Evolutionary conservation across 2,329 filamentous ascomycete genomes (phyloP).

Genomic region (Bipolaris sorokiniana): DNA sequence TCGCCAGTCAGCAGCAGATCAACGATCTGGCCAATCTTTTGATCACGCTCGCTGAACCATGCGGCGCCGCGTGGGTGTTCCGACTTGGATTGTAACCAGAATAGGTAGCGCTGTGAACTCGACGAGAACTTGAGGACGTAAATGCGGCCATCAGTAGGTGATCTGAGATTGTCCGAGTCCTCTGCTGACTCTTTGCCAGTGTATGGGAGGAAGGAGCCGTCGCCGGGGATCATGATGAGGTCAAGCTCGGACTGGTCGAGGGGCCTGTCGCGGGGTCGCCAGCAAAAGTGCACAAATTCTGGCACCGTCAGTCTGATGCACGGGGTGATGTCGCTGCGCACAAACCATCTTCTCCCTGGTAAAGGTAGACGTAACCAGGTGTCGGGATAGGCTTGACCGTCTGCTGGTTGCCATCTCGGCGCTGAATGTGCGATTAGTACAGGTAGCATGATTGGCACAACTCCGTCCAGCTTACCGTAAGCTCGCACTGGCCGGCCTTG

Average conservation of each 20-base stretch:
- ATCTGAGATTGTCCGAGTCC: constrained; percentile 65
- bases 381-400: constrained; percentile 76
- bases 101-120: constrained; percentile 87
- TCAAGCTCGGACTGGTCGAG: constrained; percentile 80
- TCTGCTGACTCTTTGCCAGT: constrained; percentile 58
- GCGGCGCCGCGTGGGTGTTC: constrained; percentile 72
- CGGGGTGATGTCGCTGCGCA: background rate
- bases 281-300: constrained; percentile 96
- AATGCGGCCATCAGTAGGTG: constrained; percentile 79
- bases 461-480: constrained; percentile 68
- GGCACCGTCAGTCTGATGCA: constrained; percentile 21
- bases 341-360: constrained; percentile 79
- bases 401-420: constrained; percentile 36
- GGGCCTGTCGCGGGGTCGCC: constrained; percentile 78
- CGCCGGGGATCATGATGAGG: constrained; percentile 89
- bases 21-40: constrained; percentile 87
- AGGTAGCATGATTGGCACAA: background rate
- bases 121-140: constrained; percentile 93
- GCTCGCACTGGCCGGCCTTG: constrained; percentile 89
- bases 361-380: constrained; percentile 89
- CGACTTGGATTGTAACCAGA: constrained; percentile 94
- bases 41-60: constrained; percentile 84
- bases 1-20: constrained; percentile 85
- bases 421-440: constrained; percentile 29
- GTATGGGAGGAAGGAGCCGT: constrained; percentile 87